Conservation (phyloP, 805 yeast species). For the Pichia exigua region DNA sequence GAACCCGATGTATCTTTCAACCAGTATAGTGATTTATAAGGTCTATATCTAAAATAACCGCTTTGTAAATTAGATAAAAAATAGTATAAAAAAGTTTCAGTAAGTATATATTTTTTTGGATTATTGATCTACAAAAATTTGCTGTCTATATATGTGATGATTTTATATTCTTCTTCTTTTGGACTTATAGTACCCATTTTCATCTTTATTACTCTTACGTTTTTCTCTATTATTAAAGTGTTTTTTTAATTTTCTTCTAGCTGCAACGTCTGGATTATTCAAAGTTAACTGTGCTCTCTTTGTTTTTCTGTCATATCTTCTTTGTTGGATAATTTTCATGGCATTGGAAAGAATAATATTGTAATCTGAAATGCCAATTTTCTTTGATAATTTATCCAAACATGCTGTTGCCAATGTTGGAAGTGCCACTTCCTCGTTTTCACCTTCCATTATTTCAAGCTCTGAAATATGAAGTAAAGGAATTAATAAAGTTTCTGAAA, state of each 20-base stretch:
- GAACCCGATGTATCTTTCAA: conserved; percentile 6
- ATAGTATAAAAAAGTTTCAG: neutral
- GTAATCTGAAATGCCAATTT: conserved; percentile 66
- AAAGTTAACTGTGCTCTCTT: conserved; percentile 71
- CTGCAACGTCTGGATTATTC: conserved; percentile 74
- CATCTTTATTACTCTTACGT: conserved; percentile 68
- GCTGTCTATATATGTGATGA: neutral
- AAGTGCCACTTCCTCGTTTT: conserved; percentile 42
- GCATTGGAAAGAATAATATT: conserved; percentile 55
- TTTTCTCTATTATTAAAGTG: conserved; percentile 71
- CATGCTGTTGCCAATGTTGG: conserved; percentile 51
- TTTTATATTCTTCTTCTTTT: conserved; percentile 39
- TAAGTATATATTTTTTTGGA: neutral
- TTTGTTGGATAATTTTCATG: conserved; percentile 46
- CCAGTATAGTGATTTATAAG: neutral
- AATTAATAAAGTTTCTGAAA: conserved; percentile 28
- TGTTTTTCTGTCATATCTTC: conserved; percentile 70
- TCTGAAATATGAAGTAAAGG: conserved; percentile 30
- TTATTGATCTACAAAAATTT: neutral
- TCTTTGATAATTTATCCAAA: conserved; percentile 54
- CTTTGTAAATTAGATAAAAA: neutral
- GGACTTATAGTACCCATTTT: conserved; percentile 63
- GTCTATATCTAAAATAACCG: neutral
- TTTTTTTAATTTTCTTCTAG: conserved; percentile 66
- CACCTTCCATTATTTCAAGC: conserved; percentile 26